These are phyloP conservation scores for Fusarium sp. DNA, from an alignment of 2,329 filamentous ascomycete genomes.

Conservation along the genomic window DNA sequence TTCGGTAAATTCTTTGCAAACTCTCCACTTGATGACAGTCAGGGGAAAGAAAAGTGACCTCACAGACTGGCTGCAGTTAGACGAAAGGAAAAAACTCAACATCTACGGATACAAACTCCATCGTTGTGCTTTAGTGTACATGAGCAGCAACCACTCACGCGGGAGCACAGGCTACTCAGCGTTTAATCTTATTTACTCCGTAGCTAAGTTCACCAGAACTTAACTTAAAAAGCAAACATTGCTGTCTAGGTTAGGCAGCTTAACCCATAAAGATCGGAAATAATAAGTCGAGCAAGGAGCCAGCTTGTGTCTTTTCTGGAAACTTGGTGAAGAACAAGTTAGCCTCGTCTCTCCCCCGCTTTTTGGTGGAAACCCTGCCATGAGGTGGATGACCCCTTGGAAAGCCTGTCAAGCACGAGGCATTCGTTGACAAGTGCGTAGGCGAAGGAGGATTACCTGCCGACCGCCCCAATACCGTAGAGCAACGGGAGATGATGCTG, in stretches of 20 bases:
- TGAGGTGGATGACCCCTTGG: constrained; percentile 8
- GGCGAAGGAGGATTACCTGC: constrained; percentile 26
- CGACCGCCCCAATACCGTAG: neutral
- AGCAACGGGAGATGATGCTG: constrained; percentile 7
- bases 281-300: neutral
- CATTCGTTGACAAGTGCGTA: constrained; percentile 24
- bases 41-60: constrained; percentile 7
- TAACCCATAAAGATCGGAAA: constrained; percentile 7
- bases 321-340: constrained; percentile 21
- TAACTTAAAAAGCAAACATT: constrained; percentile 16
- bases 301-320: constrained; percentile 30
- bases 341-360: constrained; percentile 20
- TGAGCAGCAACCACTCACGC: constrained; percentile 17
- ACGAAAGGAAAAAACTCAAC: constrained; percentile 7
- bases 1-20: constrained; percentile 24
- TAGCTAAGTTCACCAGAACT: neutral
- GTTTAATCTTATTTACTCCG: constrained; percentile 17
- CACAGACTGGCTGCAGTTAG: constrained; percentile 1
- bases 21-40: constrained; percentile 25
- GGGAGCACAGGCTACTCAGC: neutral
- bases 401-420: constrained; percentile 20
- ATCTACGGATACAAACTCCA: constrained; percentile 2
- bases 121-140: constrained; percentile 11
- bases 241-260: neutral
- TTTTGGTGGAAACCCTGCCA: constrained; percentile 27